Percentiles rank a stretch among this genome's conserved stretches.
Conservation (phyloP, 1,139 yeast genomes). For the Blastobotrys ciferrii region DNA sequence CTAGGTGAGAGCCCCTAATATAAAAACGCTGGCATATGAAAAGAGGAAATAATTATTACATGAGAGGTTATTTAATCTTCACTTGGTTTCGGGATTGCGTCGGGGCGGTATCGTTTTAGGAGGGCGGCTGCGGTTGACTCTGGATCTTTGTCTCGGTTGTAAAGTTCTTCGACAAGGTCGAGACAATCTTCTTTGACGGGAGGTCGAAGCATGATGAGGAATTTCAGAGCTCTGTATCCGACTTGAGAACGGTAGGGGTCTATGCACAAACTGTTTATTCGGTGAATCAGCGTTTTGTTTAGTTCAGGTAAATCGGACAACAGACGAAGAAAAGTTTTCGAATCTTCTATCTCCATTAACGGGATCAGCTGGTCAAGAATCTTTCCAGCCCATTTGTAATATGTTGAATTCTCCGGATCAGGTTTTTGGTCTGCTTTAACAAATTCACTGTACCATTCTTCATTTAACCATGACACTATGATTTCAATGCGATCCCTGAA, state of each 20-base stretch:
- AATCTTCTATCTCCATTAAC: conserved; percentile 73
- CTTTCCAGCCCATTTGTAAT: conserved; percentile 60
- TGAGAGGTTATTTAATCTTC: not conserved
- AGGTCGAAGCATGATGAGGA: conserved; percentile 84
- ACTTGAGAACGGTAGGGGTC: conserved; percentile 82
- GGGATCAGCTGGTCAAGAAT: conserved; percentile 81
- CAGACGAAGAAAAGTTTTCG: conserved; percentile 75
- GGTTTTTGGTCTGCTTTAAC: conserved; percentile 31
- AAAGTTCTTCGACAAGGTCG: conserved; percentile 59
- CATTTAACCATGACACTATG: conserved; percentile 91
- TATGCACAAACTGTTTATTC: conserved; percentile 69
- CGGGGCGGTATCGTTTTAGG: conserved; percentile 47
- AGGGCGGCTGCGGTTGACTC: conserved; percentile 54
- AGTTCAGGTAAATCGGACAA: conserved; percentile 84
- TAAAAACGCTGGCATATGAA: too few relatives aligned
- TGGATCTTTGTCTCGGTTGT: conserved; percentile 52
- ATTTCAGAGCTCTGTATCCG: conserved; percentile 76
- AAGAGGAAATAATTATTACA: too few relatives aligned
- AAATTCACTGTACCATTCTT: conserved; percentile 85
- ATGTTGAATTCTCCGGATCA: conserved; percentile 24
- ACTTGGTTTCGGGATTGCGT: not conserved
- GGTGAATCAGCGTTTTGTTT: conserved; percentile 55
- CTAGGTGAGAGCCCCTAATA: too few relatives aligned
- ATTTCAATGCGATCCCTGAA: conserved; percentile 71
- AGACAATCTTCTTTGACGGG: conserved; percentile 71